phyloP scores from a whole-genome alignment of 306 rosid species.

The Potentilla sterilis region DNA sequence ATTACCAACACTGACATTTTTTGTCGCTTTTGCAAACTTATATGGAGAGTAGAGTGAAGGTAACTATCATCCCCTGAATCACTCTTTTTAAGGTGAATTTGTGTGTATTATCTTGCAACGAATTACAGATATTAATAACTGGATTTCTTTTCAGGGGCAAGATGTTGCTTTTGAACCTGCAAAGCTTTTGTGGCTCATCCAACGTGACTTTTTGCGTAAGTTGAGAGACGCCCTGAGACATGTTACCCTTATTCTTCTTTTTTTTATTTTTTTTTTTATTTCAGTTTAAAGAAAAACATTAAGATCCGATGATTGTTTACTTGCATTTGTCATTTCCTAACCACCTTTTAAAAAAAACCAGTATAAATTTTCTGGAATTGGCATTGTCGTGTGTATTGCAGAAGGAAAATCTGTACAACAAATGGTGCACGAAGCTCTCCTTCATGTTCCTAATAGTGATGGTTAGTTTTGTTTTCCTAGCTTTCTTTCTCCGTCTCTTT shows the following conservation, averaged over 20 bases:
- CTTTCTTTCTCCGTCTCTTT: neutral
- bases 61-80: slow-evolving; percentile 33
- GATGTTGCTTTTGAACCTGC: slow-evolving; percentile 99
- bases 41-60: slow-evolving; percentile 80
- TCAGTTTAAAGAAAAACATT: neutral
- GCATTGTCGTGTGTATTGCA: slow-evolving; percentile 35
- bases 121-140: slow-evolving; percentile 22
- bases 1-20: slow-evolving; percentile 39
- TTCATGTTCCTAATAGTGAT: slow-evolving; percentile 65
- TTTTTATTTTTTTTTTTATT: neutral
- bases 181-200: slow-evolving; percentile 97
- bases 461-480: slow-evolving; percentile 44
- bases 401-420: slow-evolving; percentile 94
- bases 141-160: slow-evolving; percentile 64
- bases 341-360: neutral
- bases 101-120: neutral
- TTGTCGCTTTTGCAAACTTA: slow-evolving; percentile 31
- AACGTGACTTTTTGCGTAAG: slow-evolving; percentile 98
- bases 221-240: slow-evolving; percentile 18
- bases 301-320: neutral
- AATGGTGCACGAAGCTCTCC: slow-evolving; percentile 92
- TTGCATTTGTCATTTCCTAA: neutral
- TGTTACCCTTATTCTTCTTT: slow-evolving; percentile 2
- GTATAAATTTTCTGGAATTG: slow-evolving; percentile 9
- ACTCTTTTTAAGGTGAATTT: neutral